A percentile compares a stretch with the other conserved stretches of the same genome.
These are phyloP conservation scores for Zygoascus biomembranicola DNA, from an alignment of 805 yeast genomes.

Conservation along the genomic window DNA sequence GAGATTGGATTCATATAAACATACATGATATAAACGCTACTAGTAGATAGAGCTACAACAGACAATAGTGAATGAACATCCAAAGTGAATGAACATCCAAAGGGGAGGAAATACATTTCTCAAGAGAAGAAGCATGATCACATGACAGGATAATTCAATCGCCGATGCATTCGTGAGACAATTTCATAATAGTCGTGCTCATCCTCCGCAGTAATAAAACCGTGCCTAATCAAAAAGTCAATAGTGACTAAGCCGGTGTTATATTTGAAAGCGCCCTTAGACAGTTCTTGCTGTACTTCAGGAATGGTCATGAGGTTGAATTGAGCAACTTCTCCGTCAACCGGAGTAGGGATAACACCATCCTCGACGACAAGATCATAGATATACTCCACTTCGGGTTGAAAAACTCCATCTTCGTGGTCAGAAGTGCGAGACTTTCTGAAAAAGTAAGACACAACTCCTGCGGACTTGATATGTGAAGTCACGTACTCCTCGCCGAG, in stretches of 20 bases:
- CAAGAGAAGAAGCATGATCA: constrained; percentile 3
- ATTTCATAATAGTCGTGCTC: constrained; percentile 65
- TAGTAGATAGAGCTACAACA: too few relatives aligned
- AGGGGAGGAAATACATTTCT: too few relatives aligned
- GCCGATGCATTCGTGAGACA: constrained; percentile 53
- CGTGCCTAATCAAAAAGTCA: constrained; percentile 85
- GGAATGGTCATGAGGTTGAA: constrained; percentile 56
- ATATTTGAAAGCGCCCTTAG: constrained; percentile 68
- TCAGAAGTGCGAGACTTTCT: constrained; percentile 9
- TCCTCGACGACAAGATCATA: constrained; percentile 60
- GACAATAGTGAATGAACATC: too few relatives aligned
- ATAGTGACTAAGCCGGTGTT: constrained; percentile 74
- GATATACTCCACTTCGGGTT: constrained; percentile 81
- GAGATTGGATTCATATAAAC: too few relatives aligned
- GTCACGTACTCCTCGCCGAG: constrained; percentile 45
- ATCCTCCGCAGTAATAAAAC: constrained; percentile 52
- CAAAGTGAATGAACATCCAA: too few relatives aligned
- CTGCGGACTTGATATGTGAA: constrained; percentile 40
- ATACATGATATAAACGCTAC: too few relatives aligned
- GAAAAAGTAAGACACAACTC: constrained; percentile 55
- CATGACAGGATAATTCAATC: constrained; percentile 56
- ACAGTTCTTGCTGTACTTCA: constrained; percentile 45
- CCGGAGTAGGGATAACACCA: constrained; percentile 43
- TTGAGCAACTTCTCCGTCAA: constrained; percentile 69
- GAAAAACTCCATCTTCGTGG: constrained; percentile 47